phyloP scores from a whole-genome alignment of 441 rosid genomes.

The Kokia cookei region DNA sequence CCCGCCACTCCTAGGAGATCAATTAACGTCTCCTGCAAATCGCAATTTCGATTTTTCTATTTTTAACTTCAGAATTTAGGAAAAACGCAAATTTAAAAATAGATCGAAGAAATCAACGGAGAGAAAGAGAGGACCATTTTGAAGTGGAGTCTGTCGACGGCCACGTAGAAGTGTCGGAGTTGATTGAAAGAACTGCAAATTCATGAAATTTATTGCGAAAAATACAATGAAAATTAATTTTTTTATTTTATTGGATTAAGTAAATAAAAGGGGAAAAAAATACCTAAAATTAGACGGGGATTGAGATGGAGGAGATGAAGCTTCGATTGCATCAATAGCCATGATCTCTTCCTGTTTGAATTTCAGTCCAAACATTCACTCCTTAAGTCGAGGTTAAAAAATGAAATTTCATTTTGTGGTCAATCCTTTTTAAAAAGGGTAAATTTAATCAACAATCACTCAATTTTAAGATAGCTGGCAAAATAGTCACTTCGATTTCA shows the following conservation, averaged over 20 bases:
- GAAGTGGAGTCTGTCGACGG: constrained; percentile 77
- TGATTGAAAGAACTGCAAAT: constrained; percentile 29
- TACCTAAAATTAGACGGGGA: constrained; percentile 43
- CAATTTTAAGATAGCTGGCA: no score
- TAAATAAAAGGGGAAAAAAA: background rate
- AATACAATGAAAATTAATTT: background rate
- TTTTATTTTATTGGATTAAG: background rate
- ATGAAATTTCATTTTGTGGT: no score
- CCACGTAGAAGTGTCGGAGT: constrained; percentile 69
- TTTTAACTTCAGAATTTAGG: background rate
- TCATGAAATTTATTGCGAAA: background rate
- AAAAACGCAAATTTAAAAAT: background rate
- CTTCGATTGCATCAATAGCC: constrained; percentile 39
- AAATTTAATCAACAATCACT: no score
- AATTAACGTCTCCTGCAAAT: constrained; percentile 61
- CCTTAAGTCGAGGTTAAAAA: no score
- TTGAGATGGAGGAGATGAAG: constrained; percentile 41
- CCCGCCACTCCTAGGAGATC: constrained; percentile 60
- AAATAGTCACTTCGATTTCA: no score
- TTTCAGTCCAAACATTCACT: background rate
- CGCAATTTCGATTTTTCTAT: background rate
- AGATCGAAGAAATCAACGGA: background rate
- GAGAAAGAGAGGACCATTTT: constrained; percentile 45
- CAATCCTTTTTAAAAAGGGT: no score
- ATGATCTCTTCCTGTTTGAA: background rate